Evolutionary conservation across 192 early-diverging fungal species (phyloP).

Genomic region (Coemansia sp.): DNA sequence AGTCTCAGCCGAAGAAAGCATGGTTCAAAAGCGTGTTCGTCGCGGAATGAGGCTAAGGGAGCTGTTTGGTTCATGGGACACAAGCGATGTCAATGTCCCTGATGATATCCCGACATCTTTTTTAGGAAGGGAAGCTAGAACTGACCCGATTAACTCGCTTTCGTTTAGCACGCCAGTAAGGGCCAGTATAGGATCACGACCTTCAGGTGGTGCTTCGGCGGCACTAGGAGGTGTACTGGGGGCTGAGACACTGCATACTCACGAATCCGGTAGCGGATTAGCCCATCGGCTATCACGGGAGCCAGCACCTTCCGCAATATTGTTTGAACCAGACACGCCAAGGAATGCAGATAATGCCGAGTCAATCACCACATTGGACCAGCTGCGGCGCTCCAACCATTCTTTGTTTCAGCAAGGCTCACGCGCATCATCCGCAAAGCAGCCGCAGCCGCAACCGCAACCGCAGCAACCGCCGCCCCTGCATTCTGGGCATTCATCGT

Average conservation of each 20-base stretch:
- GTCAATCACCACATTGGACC: conserved; percentile 2
- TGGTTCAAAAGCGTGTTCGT: conserved; percentile 32
- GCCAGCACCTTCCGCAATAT: conserved; percentile 8
- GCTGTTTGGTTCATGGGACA: conserved; percentile 46
- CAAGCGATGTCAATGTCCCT: neutral
- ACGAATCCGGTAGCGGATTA: conserved; percentile 19
- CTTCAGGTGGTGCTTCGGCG: conserved; percentile 3
- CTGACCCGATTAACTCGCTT: conserved; percentile 36
- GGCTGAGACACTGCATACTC: conserved; percentile 2
- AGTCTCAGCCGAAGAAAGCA: conserved; percentile 16
- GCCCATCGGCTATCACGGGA: conserved; percentile 22
- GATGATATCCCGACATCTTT: neutral
- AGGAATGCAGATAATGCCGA: neutral
- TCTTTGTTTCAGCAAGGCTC: neutral
- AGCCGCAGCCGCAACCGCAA: conserved; percentile 1
- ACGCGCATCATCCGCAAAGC: neutral
- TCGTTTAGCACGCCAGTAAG: conserved; percentile 43
- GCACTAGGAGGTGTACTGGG: conserved; percentile 6
- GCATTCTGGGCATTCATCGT: conserved; percentile 2
- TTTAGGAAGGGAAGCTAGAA: conserved; percentile 10
- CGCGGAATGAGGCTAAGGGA: conserved; percentile 41
- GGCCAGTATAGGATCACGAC: conserved; percentile 13
- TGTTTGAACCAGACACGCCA: conserved; percentile 5
- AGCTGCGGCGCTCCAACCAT: conserved; percentile 9
- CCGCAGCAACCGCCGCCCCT: conserved; percentile 11